phyloP scores from a whole-genome alignment of 2,329 filamentous ascomycete species.

The Cladophialophora psammophila region DNA sequence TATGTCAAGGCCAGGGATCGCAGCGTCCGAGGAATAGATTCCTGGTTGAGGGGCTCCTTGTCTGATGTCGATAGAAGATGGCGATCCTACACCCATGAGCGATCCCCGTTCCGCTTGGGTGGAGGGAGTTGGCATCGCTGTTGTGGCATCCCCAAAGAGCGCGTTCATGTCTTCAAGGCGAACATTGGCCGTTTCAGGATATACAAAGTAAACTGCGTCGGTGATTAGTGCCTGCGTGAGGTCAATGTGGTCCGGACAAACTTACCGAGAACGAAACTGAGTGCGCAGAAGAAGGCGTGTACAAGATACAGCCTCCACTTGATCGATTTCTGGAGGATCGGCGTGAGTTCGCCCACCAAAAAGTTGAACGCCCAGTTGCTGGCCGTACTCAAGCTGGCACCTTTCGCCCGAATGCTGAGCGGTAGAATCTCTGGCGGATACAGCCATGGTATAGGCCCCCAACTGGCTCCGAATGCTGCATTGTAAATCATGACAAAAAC shows the following conservation, averaged over 20 bases:
- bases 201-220: slow-evolving; percentile 86
- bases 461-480: slow-evolving; percentile 94
- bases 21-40: slow-evolving; percentile 65
- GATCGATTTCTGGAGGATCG: slow-evolving; percentile 88
- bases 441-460: slow-evolving; percentile 97
- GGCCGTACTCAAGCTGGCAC: slow-evolving; percentile 92
- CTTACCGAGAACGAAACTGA: slow-evolving; percentile 95
- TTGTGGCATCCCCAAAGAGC: slow-evolving; percentile 91
- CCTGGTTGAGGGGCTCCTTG: slow-evolving; percentile 39
- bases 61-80: slow-evolving; percentile 71
- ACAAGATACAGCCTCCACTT: slow-evolving; percentile 93
- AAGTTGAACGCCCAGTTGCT: slow-evolving; percentile 99
- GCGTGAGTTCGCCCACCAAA: slow-evolving; percentile 94
- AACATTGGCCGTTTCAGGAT: slow-evolving; percentile 95
- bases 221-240: slow-evolving; percentile 24
- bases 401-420: slow-evolving; percentile 94
- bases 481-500: slow-evolving; percentile 99
- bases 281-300: slow-evolving; percentile 95
- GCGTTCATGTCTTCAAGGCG: slow-evolving; percentile 96
- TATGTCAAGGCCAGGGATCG: slow-evolving; percentile 82
- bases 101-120: slow-evolving; percentile 82
- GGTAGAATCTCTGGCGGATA: slow-evolving; percentile 99
- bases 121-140: slow-evolving; percentile 79
- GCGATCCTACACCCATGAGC: slow-evolving; percentile 78
- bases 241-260: slow-evolving; percentile 36